Conservation (phyloP, 768 basidiomycete genomes). For the Xerocomus spinulosus region DNA sequence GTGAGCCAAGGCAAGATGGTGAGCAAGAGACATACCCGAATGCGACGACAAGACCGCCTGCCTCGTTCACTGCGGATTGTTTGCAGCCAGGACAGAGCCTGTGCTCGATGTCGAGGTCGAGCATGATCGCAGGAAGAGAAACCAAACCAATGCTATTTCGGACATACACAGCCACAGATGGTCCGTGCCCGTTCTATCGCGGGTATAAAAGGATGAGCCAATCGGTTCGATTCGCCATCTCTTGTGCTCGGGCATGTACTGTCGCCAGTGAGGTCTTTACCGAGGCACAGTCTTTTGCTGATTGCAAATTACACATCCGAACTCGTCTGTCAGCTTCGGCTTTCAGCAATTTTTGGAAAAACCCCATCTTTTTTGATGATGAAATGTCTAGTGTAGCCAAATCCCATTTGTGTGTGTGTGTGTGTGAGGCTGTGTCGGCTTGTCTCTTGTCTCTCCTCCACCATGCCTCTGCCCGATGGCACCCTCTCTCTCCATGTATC, state of each 20-base stretch:
- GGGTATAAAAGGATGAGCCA: conserved; percentile 9
- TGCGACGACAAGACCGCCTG: conserved; percentile 86
- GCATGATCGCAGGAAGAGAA: neutral
- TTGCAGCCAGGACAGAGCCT: conserved; percentile 80
- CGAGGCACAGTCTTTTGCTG: conserved; percentile 94
- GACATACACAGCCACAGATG: conserved; percentile 10
- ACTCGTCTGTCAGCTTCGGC: conserved; percentile 87
- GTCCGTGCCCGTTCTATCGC: conserved; percentile 12
- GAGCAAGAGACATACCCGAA: conserved; percentile 73
- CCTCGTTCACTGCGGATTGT: conserved; percentile 71
- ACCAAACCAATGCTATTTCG: neutral
- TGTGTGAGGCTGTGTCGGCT: neutral
- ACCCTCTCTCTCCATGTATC: conserved; percentile 57
- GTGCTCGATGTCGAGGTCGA: conserved; percentile 39
- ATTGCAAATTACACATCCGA: conserved; percentile 98
- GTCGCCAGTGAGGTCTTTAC: conserved; percentile 94
- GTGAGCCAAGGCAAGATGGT: neutral
- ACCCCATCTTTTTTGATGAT: neutral
- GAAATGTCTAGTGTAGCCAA: too few species aligned
- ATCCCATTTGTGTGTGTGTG: too few species aligned
- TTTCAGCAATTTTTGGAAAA: conserved; percentile 88
- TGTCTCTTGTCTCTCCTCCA: conserved; percentile 3
- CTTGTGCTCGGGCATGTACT: conserved; percentile 96
- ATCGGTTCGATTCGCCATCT: conserved; percentile 43
- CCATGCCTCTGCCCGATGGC: conserved; percentile 64